Evolutionary conservation across 164 flowering plant species (phyloP).

Genomic region (Aristolochia fimbriata): DNA sequence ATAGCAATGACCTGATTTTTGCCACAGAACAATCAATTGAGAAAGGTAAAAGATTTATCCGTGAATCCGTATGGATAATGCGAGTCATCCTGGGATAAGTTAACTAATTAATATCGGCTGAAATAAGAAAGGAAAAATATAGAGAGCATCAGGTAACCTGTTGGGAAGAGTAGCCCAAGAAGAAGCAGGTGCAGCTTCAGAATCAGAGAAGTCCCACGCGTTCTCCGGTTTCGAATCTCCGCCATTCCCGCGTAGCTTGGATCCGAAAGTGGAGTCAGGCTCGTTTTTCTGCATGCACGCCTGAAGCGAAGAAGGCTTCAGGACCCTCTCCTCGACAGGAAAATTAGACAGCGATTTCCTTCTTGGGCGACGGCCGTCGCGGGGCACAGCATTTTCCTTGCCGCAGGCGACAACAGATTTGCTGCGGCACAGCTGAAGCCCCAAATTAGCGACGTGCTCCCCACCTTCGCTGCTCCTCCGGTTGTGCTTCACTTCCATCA

Average conservation of each 20-base stretch:
- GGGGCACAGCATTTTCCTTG: conserved; percentile 41
- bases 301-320: conserved; percentile 66
- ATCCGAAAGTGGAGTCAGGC: conserved; percentile 41
- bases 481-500: conserved; percentile 33
- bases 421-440: conserved; percentile 18
- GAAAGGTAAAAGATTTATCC: too few relatives aligned
- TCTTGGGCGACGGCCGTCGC: background rate
- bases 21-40: too few relatives aligned
- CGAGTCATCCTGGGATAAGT: too few relatives aligned
- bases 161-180: conserved; percentile 90
- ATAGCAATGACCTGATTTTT: conserved; percentile 63
- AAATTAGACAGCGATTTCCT: conserved; percentile 18
- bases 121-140: background rate
- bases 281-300: conserved; percentile 55
- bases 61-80: too few relatives aligned
- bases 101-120: background rate
- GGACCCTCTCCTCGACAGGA: conserved; percentile 13
- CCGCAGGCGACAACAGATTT: conserved; percentile 6
- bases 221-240: conserved; percentile 23
- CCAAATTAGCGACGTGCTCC: conserved; percentile 7
- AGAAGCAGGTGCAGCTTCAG: conserved; percentile 93
- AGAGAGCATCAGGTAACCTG: conserved; percentile 57
- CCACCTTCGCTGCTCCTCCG: conserved; percentile 35
- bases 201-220: conserved; percentile 84
- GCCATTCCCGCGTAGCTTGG: conserved; percentile 21